These are phyloP conservation scores for Ganoderma leucocontextum DNA, from an alignment of 1,284 basidiomycete genomes.

Conservation along the genomic window DNA sequence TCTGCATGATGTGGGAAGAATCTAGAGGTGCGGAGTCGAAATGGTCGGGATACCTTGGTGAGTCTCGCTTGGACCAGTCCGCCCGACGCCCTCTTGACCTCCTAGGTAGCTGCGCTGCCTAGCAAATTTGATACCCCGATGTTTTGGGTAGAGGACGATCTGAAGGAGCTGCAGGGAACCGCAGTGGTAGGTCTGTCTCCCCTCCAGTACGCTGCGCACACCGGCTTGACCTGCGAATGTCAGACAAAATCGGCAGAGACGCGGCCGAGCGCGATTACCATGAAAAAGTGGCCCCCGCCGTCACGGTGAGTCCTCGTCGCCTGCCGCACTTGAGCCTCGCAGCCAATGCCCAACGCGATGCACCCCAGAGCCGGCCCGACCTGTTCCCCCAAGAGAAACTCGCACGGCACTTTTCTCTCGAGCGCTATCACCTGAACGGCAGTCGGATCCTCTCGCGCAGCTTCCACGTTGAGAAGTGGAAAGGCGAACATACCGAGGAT, in stretches of 20 bases:
- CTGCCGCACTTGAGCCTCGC: not conserved
- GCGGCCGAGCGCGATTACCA: slow-evolving; percentile 85
- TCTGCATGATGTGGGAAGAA: slow-evolving; percentile 96
- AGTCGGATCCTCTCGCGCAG: slow-evolving; percentile 93
- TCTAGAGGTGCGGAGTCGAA: slow-evolving; percentile 62
- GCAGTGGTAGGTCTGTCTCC: slow-evolving; percentile 79
- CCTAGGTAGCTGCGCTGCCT: slow-evolving; percentile 68
- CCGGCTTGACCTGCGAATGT: not conserved
- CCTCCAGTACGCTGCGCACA: slow-evolving; percentile 14
- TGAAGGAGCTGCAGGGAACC: slow-evolving; percentile 85
- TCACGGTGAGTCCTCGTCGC: slow-evolving; percentile 57
- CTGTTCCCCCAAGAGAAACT: slow-evolving; percentile 67
- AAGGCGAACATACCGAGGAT: slow-evolving; percentile 42
- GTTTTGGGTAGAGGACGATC: slow-evolving; percentile 88
- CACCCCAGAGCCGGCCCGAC: slow-evolving; percentile 67
- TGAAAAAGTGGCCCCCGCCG: slow-evolving; percentile 69
- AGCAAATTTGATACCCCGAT: slow-evolving; percentile 88
- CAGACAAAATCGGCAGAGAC: slow-evolving; percentile 88
- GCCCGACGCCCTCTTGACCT: not conserved
- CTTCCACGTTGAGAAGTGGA: slow-evolving; percentile 79
- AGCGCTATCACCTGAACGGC: slow-evolving; percentile 90
- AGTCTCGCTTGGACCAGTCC: slow-evolving; percentile 30
- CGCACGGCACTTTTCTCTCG: slow-evolving; percentile 69
- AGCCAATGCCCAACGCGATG: slow-evolving; percentile 4
- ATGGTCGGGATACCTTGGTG: slow-evolving; percentile 79